Conservation (phyloP, 441 rosid genomes). For the Jatropha multifida region DNA sequence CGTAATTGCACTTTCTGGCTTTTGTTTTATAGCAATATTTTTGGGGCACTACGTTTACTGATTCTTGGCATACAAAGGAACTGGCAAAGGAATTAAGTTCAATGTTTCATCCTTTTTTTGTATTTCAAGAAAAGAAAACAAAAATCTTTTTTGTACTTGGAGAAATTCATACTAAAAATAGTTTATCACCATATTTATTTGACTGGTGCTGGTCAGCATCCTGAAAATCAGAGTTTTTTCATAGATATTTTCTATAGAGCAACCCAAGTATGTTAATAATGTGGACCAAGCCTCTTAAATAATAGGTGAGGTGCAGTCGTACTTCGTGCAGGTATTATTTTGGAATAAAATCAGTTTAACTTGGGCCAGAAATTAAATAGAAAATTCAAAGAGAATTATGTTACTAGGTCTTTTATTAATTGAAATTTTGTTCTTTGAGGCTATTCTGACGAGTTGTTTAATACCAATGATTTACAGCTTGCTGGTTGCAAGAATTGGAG, state of each 20-base stretch:
- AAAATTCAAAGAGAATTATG: not conserved
- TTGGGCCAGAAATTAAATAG: not conserved
- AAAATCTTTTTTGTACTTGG: no score
- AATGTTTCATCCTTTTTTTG: no score
- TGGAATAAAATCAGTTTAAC: no score
- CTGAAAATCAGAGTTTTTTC: not conserved
- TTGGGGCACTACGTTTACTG: not conserved
- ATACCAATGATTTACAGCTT: slow-evolving; percentile 30
- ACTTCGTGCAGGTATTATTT: not conserved
- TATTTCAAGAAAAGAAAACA: no score
- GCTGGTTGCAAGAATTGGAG: slow-evolving; percentile 27
- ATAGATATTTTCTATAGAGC: not conserved
- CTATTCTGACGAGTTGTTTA: not conserved
- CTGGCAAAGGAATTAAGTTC: no score
- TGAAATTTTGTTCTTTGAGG: not conserved
- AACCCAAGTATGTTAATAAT: not conserved
- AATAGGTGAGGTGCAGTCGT: not conserved
- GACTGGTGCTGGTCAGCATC: no score
- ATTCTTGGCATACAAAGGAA: no score
- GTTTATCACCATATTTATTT: no score
- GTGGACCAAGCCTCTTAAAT: not conserved
- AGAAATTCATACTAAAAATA: no score
- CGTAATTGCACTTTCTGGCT: not conserved
- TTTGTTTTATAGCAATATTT: not conserved
- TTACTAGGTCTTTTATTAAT: not conserved